Base-by-base conservation (phyloP, 2,329 filamentous ascomycete species). In the Fusarium mexicanum region DNA sequence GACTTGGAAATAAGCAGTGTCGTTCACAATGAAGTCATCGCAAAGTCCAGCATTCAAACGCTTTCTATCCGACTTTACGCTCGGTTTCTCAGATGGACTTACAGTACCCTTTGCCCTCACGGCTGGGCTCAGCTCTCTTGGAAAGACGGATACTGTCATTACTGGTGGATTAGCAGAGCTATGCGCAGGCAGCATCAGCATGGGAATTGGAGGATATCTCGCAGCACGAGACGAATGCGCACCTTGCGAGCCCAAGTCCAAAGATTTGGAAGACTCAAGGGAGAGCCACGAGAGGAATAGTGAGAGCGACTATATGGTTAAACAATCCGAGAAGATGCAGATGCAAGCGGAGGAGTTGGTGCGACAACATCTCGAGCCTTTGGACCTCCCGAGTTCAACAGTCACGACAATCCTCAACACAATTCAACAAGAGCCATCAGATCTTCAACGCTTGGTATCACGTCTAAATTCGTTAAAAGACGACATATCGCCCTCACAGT, bases 91-190 rank as follows among this genome's bases (percentile, higher is more conserved):
- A 1, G 92, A 94, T 82, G 92, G 92, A 18, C 84, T 94, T 68
- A 94, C 92, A 0, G 92, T 94, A 0, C 92, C 92, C 0, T 94
- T 94, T 77, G 92, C 93, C 24, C 84, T 94, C 24, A 94, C 91
- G 1, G 92, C 92, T 3, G 92, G 92, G 6, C 85, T 94, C 8
- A 89, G 88, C 26, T 88, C 87, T 7, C 83, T 92, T 10, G 90
- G 90, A 6, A 85, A 87, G 62, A 88, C 89, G 20, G 87, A 88
- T 63, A 89, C 90, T 0, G 89, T 92, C 61, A 88, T 95, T 29
- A 89, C 90, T 44, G 92, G 91, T 6, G 92, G 92, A 1, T 82
- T 93, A 35, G 92, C 92, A 2, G 92, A 94, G 80, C 85, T 94
- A 44, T 91, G 92, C 69, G 91, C 91, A 0, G 92, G 92, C 6